phyloP scores from a whole-genome alignment of 2,329 filamentous ascomycete genomes.

The Penicillium hesseltinei region DNA sequence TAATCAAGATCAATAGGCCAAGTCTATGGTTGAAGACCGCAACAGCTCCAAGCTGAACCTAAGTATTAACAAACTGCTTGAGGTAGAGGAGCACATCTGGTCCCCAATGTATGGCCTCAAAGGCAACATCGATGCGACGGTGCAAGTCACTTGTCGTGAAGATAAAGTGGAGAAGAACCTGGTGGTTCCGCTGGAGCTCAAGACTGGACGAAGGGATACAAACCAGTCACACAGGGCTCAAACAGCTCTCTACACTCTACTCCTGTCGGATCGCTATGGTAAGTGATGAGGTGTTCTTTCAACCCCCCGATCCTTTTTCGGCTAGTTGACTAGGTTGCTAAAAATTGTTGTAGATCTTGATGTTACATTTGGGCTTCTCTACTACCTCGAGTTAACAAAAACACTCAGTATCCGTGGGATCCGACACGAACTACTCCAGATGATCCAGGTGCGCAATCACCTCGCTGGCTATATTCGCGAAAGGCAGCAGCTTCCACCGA shows the following conservation, averaged over 20 bases:
- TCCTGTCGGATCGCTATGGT: constrained; percentile 88
- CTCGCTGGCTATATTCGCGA: constrained; percentile 82
- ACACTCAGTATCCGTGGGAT: constrained; percentile 82
- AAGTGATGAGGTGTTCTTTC: constrained; percentile 20
- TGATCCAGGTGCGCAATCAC: constrained; percentile 94
- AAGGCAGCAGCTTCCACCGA: constrained; percentile 76
- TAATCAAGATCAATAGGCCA: constrained; percentile 45
- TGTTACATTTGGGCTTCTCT: constrained; percentile 84
- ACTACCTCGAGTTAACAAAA: constrained; percentile 89
- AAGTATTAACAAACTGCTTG: constrained; percentile 88
- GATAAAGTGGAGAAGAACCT: constrained; percentile 64
- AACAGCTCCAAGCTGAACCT: constrained; percentile 74
- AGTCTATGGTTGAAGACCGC: constrained; percentile 74
- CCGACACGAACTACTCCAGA: constrained; percentile 83
- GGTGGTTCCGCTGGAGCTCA: constrained; percentile 91
- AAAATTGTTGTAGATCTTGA: constrained; percentile 64
- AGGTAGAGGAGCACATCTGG: constrained; percentile 98
- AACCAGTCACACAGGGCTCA: constrained; percentile 85
- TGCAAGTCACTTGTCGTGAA: constrained; percentile 80
- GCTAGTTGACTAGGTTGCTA: constrained; percentile 7
- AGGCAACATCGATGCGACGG: constrained; percentile 95
- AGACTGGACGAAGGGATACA: constrained; percentile 79
- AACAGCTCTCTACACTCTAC: constrained; percentile 87
- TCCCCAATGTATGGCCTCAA: constrained; percentile 97
- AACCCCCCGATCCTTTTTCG: neutral